Evolutionary conservation across 2,329 filamentous ascomycete species (phyloP).

Genomic region (Apiospora sp.): DNA sequence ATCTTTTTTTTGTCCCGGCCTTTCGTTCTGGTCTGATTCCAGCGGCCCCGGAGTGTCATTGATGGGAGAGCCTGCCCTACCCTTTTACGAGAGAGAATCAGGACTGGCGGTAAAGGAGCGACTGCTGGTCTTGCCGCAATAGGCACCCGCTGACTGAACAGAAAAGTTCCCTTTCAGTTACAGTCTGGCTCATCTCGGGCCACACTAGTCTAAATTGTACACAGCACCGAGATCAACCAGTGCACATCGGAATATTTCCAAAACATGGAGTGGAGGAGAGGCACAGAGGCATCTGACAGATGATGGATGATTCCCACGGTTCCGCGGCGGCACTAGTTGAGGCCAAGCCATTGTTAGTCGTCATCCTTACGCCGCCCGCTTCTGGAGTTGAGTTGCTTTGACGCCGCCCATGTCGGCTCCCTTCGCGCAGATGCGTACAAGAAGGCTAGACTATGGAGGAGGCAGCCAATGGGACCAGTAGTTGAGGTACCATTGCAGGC

Average conservation of each 20-base stretch:
- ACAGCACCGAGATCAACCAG: slow-evolving; percentile 14
- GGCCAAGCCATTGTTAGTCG: slow-evolving; percentile 10
- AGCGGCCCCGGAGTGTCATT: neutral
- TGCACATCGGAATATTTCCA: slow-evolving; percentile 19
- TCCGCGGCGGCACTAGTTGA: slow-evolving; percentile 20
- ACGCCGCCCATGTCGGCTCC: neutral
- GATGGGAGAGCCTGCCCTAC: neutral
- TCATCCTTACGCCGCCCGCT: slow-evolving; percentile 4
- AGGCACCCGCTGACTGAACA: slow-evolving; percentile 5
- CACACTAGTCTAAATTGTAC: slow-evolving; percentile 12
- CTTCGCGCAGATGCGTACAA: neutral
- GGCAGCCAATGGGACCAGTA: neutral
- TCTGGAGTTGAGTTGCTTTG: slow-evolving; percentile 12
- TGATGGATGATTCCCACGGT: neutral
- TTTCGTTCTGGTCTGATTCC: neutral
- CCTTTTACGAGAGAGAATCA: neutral
- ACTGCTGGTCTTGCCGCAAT: neutral
- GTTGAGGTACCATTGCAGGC: slow-evolving; percentile 13
- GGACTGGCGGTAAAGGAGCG: slow-evolving; percentile 14
- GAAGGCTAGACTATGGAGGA: neutral
- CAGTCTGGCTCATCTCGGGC: slow-evolving; percentile 9
- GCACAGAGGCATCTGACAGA: neutral
- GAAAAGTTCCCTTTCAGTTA: neutral
- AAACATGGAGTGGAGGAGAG: neutral
- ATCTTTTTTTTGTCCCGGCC: neutral